A percentile compares a stretch with the other conserved stretches of the same genome.
phyloP scores from a whole-genome alignment of 768 basidiomycete species.

The Mycena maculata region DNA sequence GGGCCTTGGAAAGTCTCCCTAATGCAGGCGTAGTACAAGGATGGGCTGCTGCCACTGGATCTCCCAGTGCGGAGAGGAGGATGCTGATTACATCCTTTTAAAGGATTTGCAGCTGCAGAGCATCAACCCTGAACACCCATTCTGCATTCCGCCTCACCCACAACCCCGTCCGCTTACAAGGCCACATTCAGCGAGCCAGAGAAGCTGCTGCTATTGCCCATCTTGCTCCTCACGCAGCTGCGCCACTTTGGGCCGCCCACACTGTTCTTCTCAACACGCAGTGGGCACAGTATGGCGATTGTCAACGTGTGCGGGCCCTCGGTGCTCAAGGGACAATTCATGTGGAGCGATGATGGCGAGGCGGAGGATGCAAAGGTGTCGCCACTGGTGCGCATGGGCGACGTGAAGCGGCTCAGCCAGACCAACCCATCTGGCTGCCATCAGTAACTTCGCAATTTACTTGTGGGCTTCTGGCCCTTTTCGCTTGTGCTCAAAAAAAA shows the following conservation, averaged over 20 bases:
- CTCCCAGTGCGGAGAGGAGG: slow-evolving; percentile 84
- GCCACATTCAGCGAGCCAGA: slow-evolving; percentile 45
- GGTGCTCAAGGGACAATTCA: slow-evolving; percentile 81
- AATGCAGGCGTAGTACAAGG: slow-evolving; percentile 92
- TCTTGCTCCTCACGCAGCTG: slow-evolving; percentile 83
- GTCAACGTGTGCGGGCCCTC: slow-evolving; percentile 89
- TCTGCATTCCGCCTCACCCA: slow-evolving; percentile 63
- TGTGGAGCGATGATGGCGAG: slow-evolving; percentile 80
- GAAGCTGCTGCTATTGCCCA: slow-evolving; percentile 74
- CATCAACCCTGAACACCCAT: slow-evolving; percentile 85
- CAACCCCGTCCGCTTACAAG: slow-evolving; percentile 40
- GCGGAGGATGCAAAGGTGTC: slow-evolving; percentile 54
- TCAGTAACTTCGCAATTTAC: too few relatives aligned
- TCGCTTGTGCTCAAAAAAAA: too few relatives aligned
- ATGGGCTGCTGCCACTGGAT: slow-evolving; percentile 83
- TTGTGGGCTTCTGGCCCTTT: too few relatives aligned
- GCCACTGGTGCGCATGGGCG: slow-evolving; percentile 69
- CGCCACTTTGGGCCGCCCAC: slow-evolving; percentile 89
- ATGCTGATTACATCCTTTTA: slow-evolving; percentile 72
- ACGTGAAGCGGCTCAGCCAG: slow-evolving; percentile 82
- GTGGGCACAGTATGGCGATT: slow-evolving; percentile 88
- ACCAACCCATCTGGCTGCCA: too few relatives aligned
- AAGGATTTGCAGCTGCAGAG: slow-evolving; percentile 82
- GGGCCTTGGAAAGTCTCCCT: slow-evolving; percentile 90
- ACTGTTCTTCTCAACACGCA: slow-evolving; percentile 88